A percentile compares a stretch with the other conserved stretches of the same genome.
phyloP scores from a whole-genome alignment of 108 stramenopile genomes.

The Fragilaria crotonensis region DNA sequence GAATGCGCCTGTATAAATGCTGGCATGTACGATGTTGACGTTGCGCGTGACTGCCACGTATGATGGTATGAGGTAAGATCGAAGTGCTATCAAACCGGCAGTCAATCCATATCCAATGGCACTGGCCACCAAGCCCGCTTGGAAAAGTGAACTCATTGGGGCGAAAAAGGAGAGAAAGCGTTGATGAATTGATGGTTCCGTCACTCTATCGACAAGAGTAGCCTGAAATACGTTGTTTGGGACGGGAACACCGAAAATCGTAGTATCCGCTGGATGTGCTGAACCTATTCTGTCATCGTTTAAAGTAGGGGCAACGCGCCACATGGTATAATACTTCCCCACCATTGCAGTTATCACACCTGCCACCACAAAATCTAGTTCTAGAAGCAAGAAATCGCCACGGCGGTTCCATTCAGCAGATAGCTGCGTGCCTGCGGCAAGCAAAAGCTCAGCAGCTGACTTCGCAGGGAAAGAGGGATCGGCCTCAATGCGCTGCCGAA shows the following conservation, averaged over 20 bases:
- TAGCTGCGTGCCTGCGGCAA: constrained; percentile 63
- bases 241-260: constrained; percentile 25
- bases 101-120: constrained; percentile 65
- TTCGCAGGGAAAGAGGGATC: constrained; percentile 69
- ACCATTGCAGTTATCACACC: constrained; percentile 66
- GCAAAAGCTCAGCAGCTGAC: constrained; percentile 49
- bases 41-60: constrained; percentile 39
- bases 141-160: constrained; percentile 59
- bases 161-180: constrained; percentile 44
- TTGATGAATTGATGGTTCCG: constrained; percentile 31
- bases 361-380: constrained; percentile 74
- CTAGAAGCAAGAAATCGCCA: constrained; percentile 38
- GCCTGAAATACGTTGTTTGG: constrained; percentile 77
- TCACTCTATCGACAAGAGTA: constrained; percentile 47
- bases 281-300: constrained; percentile 1
- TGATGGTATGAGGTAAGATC: constrained; percentile 37
- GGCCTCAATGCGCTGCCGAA: constrained; percentile 46
- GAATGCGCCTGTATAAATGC: constrained; percentile 61
- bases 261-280: constrained; percentile 9
- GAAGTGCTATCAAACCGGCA: constrained; percentile 28
- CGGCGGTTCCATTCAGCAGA: constrained; percentile 63
- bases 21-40: constrained; percentile 49
- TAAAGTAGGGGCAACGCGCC: constrained; percentile 59
- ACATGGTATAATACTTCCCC: constrained; percentile 69
- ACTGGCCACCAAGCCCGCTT: constrained; percentile 60